Base-by-base conservation (phyloP, 176 grass and related monocot species). In the Phragmites australis region DNA sequence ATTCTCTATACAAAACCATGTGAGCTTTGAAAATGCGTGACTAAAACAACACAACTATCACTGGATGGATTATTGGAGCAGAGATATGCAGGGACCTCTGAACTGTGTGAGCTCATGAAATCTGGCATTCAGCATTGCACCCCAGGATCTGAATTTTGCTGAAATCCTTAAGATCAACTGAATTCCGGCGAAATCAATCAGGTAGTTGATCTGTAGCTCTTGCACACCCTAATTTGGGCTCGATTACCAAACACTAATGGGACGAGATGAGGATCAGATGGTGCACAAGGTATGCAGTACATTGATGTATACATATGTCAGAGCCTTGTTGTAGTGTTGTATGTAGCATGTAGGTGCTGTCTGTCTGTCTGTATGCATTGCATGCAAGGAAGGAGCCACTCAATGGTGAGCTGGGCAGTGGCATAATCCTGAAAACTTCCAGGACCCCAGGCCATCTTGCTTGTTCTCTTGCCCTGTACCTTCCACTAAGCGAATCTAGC, bases 331-430 rank as follows among this genome's bases (percentile, higher is more conserved):
- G 52, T 41, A 57, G 22, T 74, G 59, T 22, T 51, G 44, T 82
- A 54, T 56, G 68, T 15, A 21, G 32, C 19, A 56, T 66, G 49
- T 22, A 6, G 48, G n/a, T 25, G 6, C 16, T 60, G 31, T 5
- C 48, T 77, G 57, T 18, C 11, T 11, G 10, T 54, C 31, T 74
- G n/a, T 16, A 37, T 37, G 27, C 32, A 52, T 75, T 5, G 34
- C 2, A 37, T 2, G 34, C 2, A 37, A 37, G 3, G 34, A 37
- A 37, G 34, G 34, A 37, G 5, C 26, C n/a, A 25, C 2, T 25
- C 81, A 75, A 23, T 34, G 51, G 79, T 87, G 86, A 82, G 86
- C 65, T 87, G 86, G 26, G 72, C n/a, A 42, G 65, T 81, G 71
- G 62, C 78, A 68, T 47, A 30, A n/a, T n/a, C n/a, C n/a, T n/a